Evolutionary conservation across 228 moss, liverwort and hornwort species (phyloP).

Genomic region (Sphagnum fallax): DNA sequence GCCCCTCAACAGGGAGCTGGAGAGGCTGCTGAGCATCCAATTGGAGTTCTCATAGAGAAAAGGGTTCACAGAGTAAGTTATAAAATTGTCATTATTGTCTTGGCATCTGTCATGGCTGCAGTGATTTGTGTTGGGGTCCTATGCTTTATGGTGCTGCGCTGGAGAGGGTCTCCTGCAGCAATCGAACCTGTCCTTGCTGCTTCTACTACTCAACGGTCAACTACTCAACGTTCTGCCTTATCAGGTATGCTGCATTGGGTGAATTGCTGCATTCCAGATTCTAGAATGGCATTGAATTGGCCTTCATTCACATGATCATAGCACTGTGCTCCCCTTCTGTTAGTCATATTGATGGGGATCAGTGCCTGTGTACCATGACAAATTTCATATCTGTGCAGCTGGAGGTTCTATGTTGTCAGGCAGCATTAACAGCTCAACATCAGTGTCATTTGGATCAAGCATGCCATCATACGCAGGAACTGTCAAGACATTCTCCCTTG

Average conservation of each 20-base stretch:
- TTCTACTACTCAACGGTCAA: conserved; percentile 49
- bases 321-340: no score
- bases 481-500: conserved; percentile 53
- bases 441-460: conserved; percentile 70
- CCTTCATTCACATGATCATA: no score
- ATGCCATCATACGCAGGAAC: conserved; percentile 60
- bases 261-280: no score
- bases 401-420: conserved; percentile 59
- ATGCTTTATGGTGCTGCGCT: conserved; percentile 54
- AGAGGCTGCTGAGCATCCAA: conserved; percentile 16
- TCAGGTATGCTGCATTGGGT: no score
- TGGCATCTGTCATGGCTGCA: conserved; percentile 55
- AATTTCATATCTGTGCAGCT: neutral
- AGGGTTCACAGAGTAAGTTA: conserved; percentile 30
- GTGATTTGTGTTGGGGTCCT: conserved; percentile 50
- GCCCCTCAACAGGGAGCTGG: conserved; percentile 18
- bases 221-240: conserved; percentile 14
- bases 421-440: conserved; percentile 60
- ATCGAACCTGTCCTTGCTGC: conserved; percentile 42
- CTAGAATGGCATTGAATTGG: no score
- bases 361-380: no score
- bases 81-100: conserved; percentile 54
- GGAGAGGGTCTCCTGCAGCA: conserved; percentile 35
- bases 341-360: no score
- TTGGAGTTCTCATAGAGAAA: conserved; percentile 14